A percentile compares a stretch with the other conserved stretches of the same genome.
Evolutionary conservation across 352 stramenopile species (phyloP).

Genomic region (Thalassiosira mediterranea): DNA sequence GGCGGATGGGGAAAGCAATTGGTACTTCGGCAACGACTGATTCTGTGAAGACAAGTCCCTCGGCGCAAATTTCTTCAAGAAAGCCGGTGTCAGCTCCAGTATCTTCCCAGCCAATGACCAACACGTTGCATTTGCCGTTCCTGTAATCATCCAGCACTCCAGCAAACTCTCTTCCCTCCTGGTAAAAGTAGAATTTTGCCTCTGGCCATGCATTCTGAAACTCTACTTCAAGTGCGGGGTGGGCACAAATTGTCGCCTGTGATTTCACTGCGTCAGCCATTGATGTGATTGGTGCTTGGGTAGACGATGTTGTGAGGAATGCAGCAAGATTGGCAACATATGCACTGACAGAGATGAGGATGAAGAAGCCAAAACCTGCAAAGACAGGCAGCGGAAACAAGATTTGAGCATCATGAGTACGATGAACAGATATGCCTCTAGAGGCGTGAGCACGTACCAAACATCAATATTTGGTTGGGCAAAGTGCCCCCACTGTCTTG

Average conservation of each 20-base stretch:
- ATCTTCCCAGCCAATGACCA: slow-evolving; percentile 38
- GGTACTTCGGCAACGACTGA: slow-evolving; percentile 33
- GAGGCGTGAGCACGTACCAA: slow-evolving; percentile 1
- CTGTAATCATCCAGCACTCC: slow-evolving; percentile 34
- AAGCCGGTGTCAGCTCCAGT: slow-evolving; percentile 10
- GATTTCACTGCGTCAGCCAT: too few relatives aligned
- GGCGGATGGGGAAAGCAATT: slow-evolving; percentile 36
- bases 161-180: slow-evolving; percentile 12
- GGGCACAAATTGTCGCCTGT: slow-evolving; percentile 25
- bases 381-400: not conserved
- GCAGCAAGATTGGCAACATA: slow-evolving; percentile 47
- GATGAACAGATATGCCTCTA: not conserved
- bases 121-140: slow-evolving; percentile 20
- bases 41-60: slow-evolving; percentile 37
- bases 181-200: slow-evolving; percentile 23
- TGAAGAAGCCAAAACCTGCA: slow-evolving; percentile 40
- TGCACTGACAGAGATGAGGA: slow-evolving; percentile 9
- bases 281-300: too few relatives aligned
- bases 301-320: too few relatives aligned
- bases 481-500: slow-evolving; percentile 26
- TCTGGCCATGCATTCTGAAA: slow-evolving; percentile 7
- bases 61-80: slow-evolving; percentile 21
- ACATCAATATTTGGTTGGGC: slow-evolving; percentile 41
- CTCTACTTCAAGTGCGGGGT: slow-evolving; percentile 16
- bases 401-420: not conserved